Conservation (phyloP, 1,284 basidiomycete species). For the Boletus calvinii region DNA sequence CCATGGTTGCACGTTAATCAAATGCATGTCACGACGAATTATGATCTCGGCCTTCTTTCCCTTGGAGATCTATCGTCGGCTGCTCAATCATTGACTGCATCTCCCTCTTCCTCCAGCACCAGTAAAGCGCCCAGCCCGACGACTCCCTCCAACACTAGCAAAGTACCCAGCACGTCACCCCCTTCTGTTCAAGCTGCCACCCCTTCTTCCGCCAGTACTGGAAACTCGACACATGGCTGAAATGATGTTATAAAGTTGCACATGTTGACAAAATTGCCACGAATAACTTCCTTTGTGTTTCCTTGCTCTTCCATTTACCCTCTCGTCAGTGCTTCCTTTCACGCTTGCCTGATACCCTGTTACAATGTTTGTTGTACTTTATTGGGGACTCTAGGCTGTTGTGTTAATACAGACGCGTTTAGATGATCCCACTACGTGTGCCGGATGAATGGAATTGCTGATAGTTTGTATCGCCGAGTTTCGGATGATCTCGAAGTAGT, state of each 20-base stretch:
- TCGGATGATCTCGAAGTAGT: background rate
- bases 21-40: conserved; percentile 45
- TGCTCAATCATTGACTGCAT: conserved; percentile 15
- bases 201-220: background rate
- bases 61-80: conserved; percentile 21
- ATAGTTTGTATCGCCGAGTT: background rate
- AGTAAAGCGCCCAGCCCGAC: background rate
- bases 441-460: background rate
- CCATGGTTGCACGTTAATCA: conserved; percentile 59
- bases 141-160: background rate
- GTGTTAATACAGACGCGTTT: background rate
- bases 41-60: conserved; percentile 29
- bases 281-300: background rate
- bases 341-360: conserved; percentile 6
- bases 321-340: background rate
- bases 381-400: background rate
- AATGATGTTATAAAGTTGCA: background rate
- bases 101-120: conserved; percentile 1
- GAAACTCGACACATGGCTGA: conserved; percentile 13
- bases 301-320: background rate
- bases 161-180: background rate
- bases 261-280: background rate
- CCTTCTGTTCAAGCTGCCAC: background rate
- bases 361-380: conserved; percentile 4
- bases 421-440: background rate